Evolutionary conservation across 2,329 filamentous ascomycete genomes (phyloP), one percentile per base, ranked within the genome.

Genomic region (Fusarium sororula): DNA sequence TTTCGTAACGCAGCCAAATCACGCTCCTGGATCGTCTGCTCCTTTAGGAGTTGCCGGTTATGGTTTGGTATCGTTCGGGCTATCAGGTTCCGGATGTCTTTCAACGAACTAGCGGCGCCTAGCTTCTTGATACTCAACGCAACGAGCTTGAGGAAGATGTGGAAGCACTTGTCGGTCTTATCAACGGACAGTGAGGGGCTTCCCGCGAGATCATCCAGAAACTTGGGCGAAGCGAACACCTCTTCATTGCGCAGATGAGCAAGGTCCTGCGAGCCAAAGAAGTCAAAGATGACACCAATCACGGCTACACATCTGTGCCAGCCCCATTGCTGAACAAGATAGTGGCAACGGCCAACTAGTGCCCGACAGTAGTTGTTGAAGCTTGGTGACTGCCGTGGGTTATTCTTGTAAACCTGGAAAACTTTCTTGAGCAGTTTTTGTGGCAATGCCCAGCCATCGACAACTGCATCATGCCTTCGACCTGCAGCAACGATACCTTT

Each of bases 301-400:
- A 92, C 85, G 17, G 85, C 82, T 53, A 87, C 88, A 74, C 87
- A 89, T 68, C 84, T 88, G 42, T 84, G 84, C 91, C 91, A 93
- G 8, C 89, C 89, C 91, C 91, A 93, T 79, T 90, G 87, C 65
- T 87, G 83, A 53, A 92, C 88, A 15, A 92, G 84, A 77, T 88
- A 88, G 76, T 92, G 87, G 70, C 91, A 93, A 37, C 91, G 87
- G 24, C 85, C 85, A 38, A 92, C 82, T 9, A 91, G 78, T 11
- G 89, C 87, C 24, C 88, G 86, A 68, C 89, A 91, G 75, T 93
- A 93, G 67, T 89, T 88, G 72, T 92, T 92, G 83, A 92, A 92
- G 76, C 89, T 88, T 4, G 89, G 84, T 3, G 86, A 80, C 74
- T 92, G 90, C 28, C 85, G 85, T 6, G 80, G 77, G 62, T 90